Conservation (phyloP, 495 filamentous ascomycete species). For the Xylaria sp. region DNA sequence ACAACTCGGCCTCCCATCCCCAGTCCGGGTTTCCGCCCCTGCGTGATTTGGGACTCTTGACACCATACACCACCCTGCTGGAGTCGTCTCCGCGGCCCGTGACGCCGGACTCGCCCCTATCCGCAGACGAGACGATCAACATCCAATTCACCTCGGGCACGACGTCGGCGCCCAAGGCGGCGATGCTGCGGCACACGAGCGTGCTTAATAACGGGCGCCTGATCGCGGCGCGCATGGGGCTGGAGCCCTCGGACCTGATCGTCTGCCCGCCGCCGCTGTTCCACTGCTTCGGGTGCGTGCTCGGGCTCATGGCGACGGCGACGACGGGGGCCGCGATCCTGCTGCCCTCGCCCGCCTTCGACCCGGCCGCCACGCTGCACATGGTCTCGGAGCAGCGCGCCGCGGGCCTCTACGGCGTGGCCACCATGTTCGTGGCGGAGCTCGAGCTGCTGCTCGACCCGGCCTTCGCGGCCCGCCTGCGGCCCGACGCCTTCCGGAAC, state of each 20-base stretch:
- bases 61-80: conserved; percentile 62
- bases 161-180: conserved; percentile 88
- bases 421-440: conserved; percentile 95
- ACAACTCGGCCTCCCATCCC: conserved; percentile 72
- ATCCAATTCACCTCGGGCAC: conserved; percentile 98
- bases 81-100: conserved; percentile 47
- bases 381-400: conserved; percentile 77
- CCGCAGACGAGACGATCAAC: conserved; percentile 78
- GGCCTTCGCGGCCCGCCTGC: conserved; percentile 41
- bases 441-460: conserved; percentile 71
- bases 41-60: conserved; percentile 42
- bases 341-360: conserved; percentile 87
- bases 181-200: conserved; percentile 80
- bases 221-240: conserved; percentile 83
- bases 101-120: conserved; percentile 57
- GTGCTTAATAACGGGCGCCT: conserved; percentile 91
- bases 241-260: conserved; percentile 73
- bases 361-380: conserved; percentile 72
- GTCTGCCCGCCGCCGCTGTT: conserved; percentile 90
- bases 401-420: conserved; percentile 90
- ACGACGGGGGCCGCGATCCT: conserved; percentile 86
- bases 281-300: conserved; percentile 90
- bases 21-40: conserved; percentile 40
- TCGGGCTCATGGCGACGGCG: conserved; percentile 93
- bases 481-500: conserved; percentile 62